Evolutionary conservation across 148 eudicot genomes (phyloP), one percentile per base, ranked within the genome.

Genomic region (Camellia granthamiana): DNA sequence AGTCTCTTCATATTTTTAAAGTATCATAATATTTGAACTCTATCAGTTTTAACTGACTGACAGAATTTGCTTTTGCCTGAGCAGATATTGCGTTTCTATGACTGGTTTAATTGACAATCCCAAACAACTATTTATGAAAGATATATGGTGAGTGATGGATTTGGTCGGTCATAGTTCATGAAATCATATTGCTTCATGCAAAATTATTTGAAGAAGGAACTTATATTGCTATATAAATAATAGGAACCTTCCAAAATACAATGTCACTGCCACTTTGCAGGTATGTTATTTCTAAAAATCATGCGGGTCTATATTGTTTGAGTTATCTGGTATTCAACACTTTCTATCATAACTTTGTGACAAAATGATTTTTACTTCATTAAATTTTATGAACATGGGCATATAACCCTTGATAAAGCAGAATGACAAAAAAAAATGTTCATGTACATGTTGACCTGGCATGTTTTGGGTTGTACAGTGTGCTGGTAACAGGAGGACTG

Each of bases 401-500:
- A 30, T 30, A 30, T 30, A 30, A 30, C 38, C 38, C 38, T 30
- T 30, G 38, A 30, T 30, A 30, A 30, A 30, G 38, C 38, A 30
- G 38, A 30, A 30, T 30, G 38, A 30, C 38, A 30, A 30, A 30
- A 30, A 30, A 30, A 30, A 30, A 1, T 30, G 1, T 63, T 23
- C 8, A 4, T 63, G 13, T 59, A 58, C 11, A 13, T 46, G 76
- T 8, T 51, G 13, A 69, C 13, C 74, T 58, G 80, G 19, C 41
- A 41, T 74, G 1, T 58, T 69, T 74, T 81, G 76, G 62, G 19
- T 77, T 74, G 71, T 52, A 4, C 72, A 92, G 99, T 95, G 98
- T 87, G 98, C 98, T 84, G 98, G 98, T 75, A 92, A 94, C 75
- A 93, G 98, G 78, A 90, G 98, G 77, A 94, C 97, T 61, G 95